Percentiles rank a stretch among this genome's conserved stretches.
These are phyloP conservation scores for Beta corolliflora DNA, from an alignment of 179 eudicot species.

Conservation along the genomic window DNA sequence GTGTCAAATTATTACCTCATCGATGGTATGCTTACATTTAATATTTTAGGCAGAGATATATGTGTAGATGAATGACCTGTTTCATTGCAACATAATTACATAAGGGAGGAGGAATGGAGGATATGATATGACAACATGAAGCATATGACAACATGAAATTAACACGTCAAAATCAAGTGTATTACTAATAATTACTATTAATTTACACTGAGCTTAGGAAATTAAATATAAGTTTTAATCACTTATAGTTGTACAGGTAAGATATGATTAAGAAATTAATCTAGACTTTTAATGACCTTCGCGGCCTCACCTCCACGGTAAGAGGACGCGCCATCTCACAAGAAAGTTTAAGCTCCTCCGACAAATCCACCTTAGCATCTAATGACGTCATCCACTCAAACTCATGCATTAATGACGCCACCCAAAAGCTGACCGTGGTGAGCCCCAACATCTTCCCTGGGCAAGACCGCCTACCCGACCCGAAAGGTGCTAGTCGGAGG, in stretches of 20 bases:
- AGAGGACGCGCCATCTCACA: slow-evolving; percentile 88
- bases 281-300: slow-evolving; percentile 17
- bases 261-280: not conserved
- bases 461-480: slow-evolving; percentile 76
- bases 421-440: slow-evolving; percentile 76
- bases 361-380: slow-evolving; percentile 43
- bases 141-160: too few relatives aligned
- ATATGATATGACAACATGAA: too few relatives aligned
- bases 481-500: slow-evolving; percentile 77
- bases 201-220: too few relatives aligned
- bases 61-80: too few relatives aligned
- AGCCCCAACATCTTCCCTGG: slow-evolving; percentile 79
- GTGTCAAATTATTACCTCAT: too few relatives aligned
- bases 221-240: too few relatives aligned
- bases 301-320: slow-evolving; percentile 40
- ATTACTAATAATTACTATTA: too few relatives aligned
- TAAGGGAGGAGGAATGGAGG: too few relatives aligned
- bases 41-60: too few relatives aligned
- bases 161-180: too few relatives aligned
- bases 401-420: slow-evolving; percentile 71
- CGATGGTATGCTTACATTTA: too few relatives aligned
- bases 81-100: too few relatives aligned
- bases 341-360: slow-evolving; percentile 64
- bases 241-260: not conserved
- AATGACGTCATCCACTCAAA: slow-evolving; percentile 44